Percentiles rank a stretch among this genome's conserved stretches.
Evolutionary conservation across 148 eudicot species (phyloP).

Genomic region (Arbutus unedo): DNA sequence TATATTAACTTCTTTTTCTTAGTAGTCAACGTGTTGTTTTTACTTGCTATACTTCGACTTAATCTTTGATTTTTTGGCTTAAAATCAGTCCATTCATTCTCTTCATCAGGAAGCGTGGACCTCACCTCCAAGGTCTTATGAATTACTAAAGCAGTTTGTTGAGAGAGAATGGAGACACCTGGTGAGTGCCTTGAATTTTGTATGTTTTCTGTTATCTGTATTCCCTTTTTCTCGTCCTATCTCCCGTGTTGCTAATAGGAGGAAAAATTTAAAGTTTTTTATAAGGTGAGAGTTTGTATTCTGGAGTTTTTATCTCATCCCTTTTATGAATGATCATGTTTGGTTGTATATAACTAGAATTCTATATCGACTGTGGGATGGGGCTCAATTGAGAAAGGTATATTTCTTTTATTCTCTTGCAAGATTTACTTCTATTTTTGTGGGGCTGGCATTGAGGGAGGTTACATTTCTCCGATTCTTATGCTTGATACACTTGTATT

Average conservation of each 20-base stretch:
- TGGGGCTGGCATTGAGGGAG: not conserved
- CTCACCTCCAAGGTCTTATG: not conserved
- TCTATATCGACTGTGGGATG: not conserved
- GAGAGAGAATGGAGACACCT: conserved; percentile 15
- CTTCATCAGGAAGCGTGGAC: conserved; percentile 4
- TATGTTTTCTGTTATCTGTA: not conserved
- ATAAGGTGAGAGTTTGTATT: not conserved
- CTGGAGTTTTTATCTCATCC: not conserved
- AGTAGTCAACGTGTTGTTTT: not conserved
- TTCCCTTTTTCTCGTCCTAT: not conserved
- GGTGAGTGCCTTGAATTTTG: conserved; percentile 10
- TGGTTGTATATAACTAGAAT: not conserved
- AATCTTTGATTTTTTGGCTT: not conserved
- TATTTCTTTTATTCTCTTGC: not conserved
- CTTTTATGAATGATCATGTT: not conserved
- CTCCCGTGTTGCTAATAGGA: not conserved
- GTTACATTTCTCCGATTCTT: not conserved
- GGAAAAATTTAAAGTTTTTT: not conserved
- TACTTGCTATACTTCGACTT: not conserved
- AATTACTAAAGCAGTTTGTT: not conserved
- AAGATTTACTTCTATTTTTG: not conserved
- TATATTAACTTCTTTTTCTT: not conserved
- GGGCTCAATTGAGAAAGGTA: not conserved
- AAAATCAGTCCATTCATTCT: not conserved
- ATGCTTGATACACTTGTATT: not conserved